Base-by-base conservation (phyloP, 2,329 filamentous ascomycete species). In the Colletotrichum caudatum region DNA sequence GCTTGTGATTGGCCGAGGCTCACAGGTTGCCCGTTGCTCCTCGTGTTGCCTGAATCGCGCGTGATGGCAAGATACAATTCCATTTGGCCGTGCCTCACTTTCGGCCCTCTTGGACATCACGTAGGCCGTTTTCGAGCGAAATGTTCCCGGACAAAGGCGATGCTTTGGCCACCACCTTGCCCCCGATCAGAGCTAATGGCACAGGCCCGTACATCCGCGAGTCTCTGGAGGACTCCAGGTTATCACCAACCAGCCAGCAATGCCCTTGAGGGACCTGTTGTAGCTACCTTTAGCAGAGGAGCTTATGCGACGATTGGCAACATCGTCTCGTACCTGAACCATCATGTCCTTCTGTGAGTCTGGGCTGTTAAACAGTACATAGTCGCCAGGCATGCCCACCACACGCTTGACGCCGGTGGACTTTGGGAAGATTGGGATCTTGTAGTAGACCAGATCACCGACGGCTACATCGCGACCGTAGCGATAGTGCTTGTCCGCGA, bases 171-270 rank as follows among this genome's bases (percentile, higher is more conserved):
- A 95, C 82, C 2, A 96, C 91, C 80, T 97, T 98, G 58, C 94
- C 94, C 76, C 88, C 91, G 56, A 99, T 89, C 74, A 99, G 83
- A 1, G 90, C 95, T 78, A 99, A 83, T 0, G 96, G 96, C 37
- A 99, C 80, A 0, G 96, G 94, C 0, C 96, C 96, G 82, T 92
- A 97, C 51, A 91, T 85, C 73, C 96, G 90, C 54, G 94, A 98
- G 83, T 99, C 96, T 74, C 94, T 86, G 33, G 94, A 98, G 77
- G 89, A 92, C 3, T 90, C 86, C 73, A 97, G 78, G 80, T 98
- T 98, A 81, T 99, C 96, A 3, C 96, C 96, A 3, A 91, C 89
- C 8, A 98, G 84, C 90, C 94, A 98, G 77, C 94, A 97, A 84
- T 99, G 96, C 1, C 96, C 96, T 78, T 93, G 86, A 0, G 96